A percentile compares a stretch with the other conserved stretches of the same genome.
Conservation (phyloP, 2,329 filamentous ascomycete species). For the Calonectria hawksworthii region DNA sequence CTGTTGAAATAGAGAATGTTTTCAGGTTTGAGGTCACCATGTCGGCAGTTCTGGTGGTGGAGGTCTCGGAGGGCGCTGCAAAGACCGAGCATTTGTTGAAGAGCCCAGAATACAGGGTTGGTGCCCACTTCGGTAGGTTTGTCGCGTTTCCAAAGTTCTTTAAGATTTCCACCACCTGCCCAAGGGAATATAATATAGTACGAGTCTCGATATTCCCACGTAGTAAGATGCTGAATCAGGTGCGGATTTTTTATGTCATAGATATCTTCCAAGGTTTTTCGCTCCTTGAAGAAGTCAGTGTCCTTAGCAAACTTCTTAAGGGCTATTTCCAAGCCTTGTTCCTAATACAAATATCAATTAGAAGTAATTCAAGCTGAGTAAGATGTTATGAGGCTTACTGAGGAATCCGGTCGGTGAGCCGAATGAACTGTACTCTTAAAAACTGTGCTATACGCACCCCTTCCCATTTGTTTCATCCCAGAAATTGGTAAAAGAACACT, state of each 20-base stretch:
- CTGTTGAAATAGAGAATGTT: slow-evolving; percentile 35
- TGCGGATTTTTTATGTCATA: slow-evolving; percentile 24
- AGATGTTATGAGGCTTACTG: background rate
- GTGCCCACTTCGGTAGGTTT: background rate
- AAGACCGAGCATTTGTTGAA: slow-evolving; percentile 33
- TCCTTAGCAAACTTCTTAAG: slow-evolving; percentile 23
- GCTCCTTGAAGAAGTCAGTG: slow-evolving; percentile 21
- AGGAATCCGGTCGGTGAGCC: slow-evolving; percentile 10
- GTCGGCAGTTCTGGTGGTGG: slow-evolving; percentile 24
- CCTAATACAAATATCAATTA: background rate
- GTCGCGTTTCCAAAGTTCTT: slow-evolving; percentile 24
- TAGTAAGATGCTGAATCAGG: slow-evolving; percentile 26
- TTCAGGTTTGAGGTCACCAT: slow-evolving; percentile 38
- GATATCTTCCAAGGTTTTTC: slow-evolving; percentile 9
- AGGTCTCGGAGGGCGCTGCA: slow-evolving; percentile 23
- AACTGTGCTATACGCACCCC: background rate
- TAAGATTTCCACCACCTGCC: slow-evolving; percentile 33
- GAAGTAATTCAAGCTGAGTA: background rate
- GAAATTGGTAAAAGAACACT: slow-evolving; percentile 19
- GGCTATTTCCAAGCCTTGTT: slow-evolving; percentile 9
- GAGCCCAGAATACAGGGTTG: slow-evolving; percentile 20
- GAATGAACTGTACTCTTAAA: slow-evolving; percentile 22
- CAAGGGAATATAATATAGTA: slow-evolving; percentile 37
- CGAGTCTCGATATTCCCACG: slow-evolving; percentile 12
- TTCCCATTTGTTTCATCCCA: background rate